Evolutionary conservation across 306 rosid species (phyloP).

Genomic region (Medicago truncatula): DNA sequence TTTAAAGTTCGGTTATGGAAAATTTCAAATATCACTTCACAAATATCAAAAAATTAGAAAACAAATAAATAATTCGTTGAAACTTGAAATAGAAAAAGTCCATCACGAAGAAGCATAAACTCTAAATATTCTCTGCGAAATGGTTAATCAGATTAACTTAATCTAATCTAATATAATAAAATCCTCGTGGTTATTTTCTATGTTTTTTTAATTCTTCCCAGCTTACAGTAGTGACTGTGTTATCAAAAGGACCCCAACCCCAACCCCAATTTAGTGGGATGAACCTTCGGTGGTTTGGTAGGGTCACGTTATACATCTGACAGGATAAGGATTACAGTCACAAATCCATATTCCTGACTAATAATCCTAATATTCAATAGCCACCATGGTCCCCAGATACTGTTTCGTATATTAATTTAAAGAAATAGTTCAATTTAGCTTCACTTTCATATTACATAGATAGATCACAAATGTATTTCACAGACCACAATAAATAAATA

Average conservation of each 20-base stretch:
- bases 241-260: constrained; percentile 12
- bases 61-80: background rate
- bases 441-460: background rate
- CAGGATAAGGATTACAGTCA: constrained; percentile 44
- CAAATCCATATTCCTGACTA: constrained; percentile 44
- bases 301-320: constrained; percentile 35
- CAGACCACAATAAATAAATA: background rate
- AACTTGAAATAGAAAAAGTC: background rate
- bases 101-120: too few relatives aligned
- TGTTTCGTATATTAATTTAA: background rate
- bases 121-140: background rate
- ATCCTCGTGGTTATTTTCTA: background rate
- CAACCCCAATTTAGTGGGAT: background rate
- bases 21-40: too few relatives aligned
- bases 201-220: constrained; percentile 4
- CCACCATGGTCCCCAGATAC: constrained; percentile 30
- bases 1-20: too few relatives aligned
- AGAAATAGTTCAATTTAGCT: background rate
- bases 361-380: constrained; percentile 36
- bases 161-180: background rate
- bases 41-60: too few relatives aligned
- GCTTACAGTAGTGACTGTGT: background rate
- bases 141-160: background rate
- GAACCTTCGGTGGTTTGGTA: constrained; percentile 35
- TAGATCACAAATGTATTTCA: background rate